These are phyloP conservation scores for Beauveria varroae DNA, from an alignment of 2,329 filamentous ascomycete genomes.

Conservation along the genomic window DNA sequence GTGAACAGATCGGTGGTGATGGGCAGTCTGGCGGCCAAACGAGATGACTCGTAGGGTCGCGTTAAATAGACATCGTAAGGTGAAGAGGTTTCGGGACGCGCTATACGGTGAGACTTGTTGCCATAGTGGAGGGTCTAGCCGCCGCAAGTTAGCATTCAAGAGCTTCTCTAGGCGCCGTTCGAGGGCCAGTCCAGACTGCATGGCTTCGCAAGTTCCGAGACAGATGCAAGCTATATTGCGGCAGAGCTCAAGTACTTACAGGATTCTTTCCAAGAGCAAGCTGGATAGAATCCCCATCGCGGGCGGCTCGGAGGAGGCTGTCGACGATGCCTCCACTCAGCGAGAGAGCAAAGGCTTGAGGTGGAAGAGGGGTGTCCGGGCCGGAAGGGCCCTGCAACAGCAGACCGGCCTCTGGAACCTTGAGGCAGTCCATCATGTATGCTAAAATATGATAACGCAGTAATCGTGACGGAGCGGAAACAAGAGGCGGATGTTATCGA, in stretches of 20 bases:
- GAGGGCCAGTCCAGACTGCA: neutral
- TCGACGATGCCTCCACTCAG: constrained; percentile 52
- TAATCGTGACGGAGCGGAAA: neutral
- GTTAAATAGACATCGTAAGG: constrained; percentile 51
- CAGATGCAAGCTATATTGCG: neutral
- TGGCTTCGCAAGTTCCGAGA: neutral
- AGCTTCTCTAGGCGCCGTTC: neutral
- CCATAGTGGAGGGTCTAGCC: constrained; percentile 48
- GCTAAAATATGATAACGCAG: neutral
- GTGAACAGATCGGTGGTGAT: constrained; percentile 45
- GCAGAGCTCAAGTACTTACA: constrained; percentile 39
- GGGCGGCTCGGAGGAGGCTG: constrained; percentile 53
- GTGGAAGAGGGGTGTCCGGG: constrained; percentile 37
- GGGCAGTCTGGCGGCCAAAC: constrained; percentile 40
- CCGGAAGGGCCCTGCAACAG: constrained; percentile 44
- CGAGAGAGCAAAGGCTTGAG: constrained; percentile 51
- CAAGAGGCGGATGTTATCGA: constrained; percentile 4
- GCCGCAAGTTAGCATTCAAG: neutral
- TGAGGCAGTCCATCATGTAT: constrained; percentile 43
- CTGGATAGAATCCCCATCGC: constrained; percentile 48
- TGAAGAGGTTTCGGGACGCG: constrained; percentile 35
- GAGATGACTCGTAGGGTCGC: constrained; percentile 39
- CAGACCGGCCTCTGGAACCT: constrained; percentile 51
- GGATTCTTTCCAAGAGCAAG: constrained; percentile 51
- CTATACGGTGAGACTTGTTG: constrained; percentile 40